Evolutionary conservation across 345 rosid genomes (phyloP).

Genomic region (Lumnitzera racemosa): DNA sequence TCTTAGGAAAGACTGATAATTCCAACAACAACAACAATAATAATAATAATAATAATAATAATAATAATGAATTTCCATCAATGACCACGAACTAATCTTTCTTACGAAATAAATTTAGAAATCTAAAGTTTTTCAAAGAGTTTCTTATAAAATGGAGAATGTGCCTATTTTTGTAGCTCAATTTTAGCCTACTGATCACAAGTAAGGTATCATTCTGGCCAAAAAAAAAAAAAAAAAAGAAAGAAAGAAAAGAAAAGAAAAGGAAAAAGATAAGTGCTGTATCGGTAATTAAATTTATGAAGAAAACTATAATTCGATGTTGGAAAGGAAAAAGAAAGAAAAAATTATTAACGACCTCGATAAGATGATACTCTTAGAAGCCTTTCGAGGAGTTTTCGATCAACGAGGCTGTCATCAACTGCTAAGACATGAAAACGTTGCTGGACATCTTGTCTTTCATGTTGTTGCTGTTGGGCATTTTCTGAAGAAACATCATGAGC

Average conservation of each 20-base stretch:
- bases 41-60: background rate
- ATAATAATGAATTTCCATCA: background rate
- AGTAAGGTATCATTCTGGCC: too few relatives aligned
- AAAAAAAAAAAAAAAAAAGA: too few relatives aligned
- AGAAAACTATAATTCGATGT: background rate
- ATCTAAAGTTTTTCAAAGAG: too few relatives aligned
- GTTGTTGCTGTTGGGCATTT: conserved; percentile 3
- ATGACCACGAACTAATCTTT: too few relatives aligned
- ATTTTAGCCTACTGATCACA: too few relatives aligned
- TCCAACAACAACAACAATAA: too few relatives aligned
- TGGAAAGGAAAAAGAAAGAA: too few relatives aligned
- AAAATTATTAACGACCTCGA: conserved; percentile 23
- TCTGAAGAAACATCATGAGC: conserved; percentile 5
- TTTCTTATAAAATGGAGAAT: too few relatives aligned
- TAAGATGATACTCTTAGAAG: conserved; percentile 42
- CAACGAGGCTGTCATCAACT: conserved; percentile 52
- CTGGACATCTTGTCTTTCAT: conserved; percentile 1
- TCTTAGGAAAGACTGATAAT: too few relatives aligned
- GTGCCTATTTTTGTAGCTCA: too few relatives aligned
- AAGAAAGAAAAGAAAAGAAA: too few relatives aligned
- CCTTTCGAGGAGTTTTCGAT: conserved; percentile 45
- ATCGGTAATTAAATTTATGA: background rate
- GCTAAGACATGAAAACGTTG: conserved; percentile 48
- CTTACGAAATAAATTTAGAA: too few relatives aligned
- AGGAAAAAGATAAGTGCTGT: background rate